Percentiles rank a stretch among this genome's conserved stretches.
Conservation (phyloP, 2,329 filamentous ascomycete genomes). For the Emmonsiellopsis sp. region DNA sequence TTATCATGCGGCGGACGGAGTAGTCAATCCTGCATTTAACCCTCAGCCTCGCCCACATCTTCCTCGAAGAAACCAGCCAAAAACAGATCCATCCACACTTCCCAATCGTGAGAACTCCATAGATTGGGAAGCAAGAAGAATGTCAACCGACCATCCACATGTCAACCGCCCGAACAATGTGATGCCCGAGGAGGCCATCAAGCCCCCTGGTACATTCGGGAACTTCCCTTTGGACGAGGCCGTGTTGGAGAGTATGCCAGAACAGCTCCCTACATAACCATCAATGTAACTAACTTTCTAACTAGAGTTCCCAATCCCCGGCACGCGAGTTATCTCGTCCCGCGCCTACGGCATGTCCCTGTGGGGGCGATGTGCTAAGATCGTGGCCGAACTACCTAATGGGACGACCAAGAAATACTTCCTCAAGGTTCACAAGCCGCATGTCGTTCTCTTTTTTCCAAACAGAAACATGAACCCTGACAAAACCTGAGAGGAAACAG, state of each 20-base stretch:
- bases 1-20: no score
- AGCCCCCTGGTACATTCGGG: background rate
- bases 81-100: no score
- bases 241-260: conserved; percentile 1
- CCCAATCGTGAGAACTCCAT: no score
- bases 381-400: background rate
- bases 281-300: background rate
- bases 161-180: conserved; percentile 3
- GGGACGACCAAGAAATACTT: conserved; percentile 6
- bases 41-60: no score
- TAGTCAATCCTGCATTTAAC: no score
- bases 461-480: background rate
- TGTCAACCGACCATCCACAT: conserved; percentile 1
- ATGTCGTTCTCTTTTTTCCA: background rate
- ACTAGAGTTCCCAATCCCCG: conserved; percentile 5
- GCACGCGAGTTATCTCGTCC: conserved; percentile 4
- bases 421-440: conserved; percentile 2
- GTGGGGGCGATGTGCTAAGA: conserved; percentile 5
- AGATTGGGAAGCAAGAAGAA: background rate
- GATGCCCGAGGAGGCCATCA: background rate
- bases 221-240: conserved; percentile 4
- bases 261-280: background rate
- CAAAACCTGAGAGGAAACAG: background rate
- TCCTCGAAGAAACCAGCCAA: no score
- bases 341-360: conserved; percentile 7